These are phyloP conservation scores for Colletotrichum spinosum DNA, from an alignment of 2,329 filamentous ascomycete species.

Conservation along the genomic window DNA sequence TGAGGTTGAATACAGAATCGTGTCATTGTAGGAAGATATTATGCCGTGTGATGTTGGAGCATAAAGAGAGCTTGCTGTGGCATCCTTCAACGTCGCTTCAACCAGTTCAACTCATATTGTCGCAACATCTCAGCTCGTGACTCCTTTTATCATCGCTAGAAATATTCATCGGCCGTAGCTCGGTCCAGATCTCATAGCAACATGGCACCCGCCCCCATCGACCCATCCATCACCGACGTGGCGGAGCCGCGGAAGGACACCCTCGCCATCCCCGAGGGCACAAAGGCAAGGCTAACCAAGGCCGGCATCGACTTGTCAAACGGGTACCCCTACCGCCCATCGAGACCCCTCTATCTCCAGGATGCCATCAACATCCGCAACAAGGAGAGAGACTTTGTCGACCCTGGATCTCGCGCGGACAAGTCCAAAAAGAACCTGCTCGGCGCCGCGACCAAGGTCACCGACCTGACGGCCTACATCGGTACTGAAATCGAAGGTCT, in stretches of 20 bases:
- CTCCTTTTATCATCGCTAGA: neutral
- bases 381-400: conserved; percentile 65
- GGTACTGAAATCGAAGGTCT: conserved; percentile 74
- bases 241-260: conserved; percentile 72
- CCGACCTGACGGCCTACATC: conserved; percentile 70
- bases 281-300: conserved; percentile 71
- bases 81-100: rapidly evolving
- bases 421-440: conserved; percentile 71
- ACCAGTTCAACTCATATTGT: neutral
- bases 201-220: conserved; percentile 69
- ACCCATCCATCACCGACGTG: conserved; percentile 72
- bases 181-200: neutral
- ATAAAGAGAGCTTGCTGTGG: neutral
- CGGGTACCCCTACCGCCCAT: conserved; percentile 78
- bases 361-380: conserved; percentile 76
- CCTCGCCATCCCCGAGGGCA: conserved; percentile 68
- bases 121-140: neutral
- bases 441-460: conserved; percentile 71
- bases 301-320: conserved; percentile 76
- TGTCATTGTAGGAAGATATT: neutral
- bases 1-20: neutral
- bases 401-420: conserved; percentile 74
- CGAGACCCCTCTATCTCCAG: conserved; percentile 74
- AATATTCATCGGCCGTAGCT: neutral
- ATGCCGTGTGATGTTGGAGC: neutral